Base-by-base conservation (phyloP, 805 yeast species). In the Saturnispora sanitii region DNA sequence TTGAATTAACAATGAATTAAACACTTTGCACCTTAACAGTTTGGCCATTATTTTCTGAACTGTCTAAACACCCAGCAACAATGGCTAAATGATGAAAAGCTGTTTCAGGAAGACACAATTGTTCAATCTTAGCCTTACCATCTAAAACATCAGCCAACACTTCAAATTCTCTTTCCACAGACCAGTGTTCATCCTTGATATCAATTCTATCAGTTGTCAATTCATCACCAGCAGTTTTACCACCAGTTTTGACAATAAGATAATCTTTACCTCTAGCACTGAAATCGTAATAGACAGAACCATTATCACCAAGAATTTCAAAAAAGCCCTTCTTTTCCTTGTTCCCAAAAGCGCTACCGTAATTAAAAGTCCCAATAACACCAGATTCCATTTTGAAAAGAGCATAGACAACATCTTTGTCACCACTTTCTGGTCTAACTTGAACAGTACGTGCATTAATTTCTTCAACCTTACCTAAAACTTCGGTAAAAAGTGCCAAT, bases 1-100 rank as follows among this genome's bases (percentile, higher is more conserved):
- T 9, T 27, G 13, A 7, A 27, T 27, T 22, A 22, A 6, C 9
- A 6, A 22, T 9, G 20, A 17, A 30, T 22, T 37, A 7, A 34
- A 34, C 21, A n/a, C 16, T 29, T 20, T 34, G 40, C 13, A 35
- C 35, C 6, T 28, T 16, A 9, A 61, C 64, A 2, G 52, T 45
- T 17, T 50, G 45, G 12, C 75, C 75, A 42, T 69, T 64, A 26
- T 68, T 60, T 15, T 64, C 50, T 29, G 85, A 74, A 44, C 92
- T 79, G 49, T 81, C 79, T 28, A 90, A 62, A 45, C 84, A 82
- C 21, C 96, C 97, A 42, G 76, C 95, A 43, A 90, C 76, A 50
- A 85, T 73, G 6, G 96, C 95, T 59, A 88, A 75, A 61, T 90
- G 97, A 61, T 88, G 96, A 77, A 82, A 88, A 5, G 94, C 86